Conservation (phyloP, 805 yeast species). For the Komagataella ulmi region DNA sequence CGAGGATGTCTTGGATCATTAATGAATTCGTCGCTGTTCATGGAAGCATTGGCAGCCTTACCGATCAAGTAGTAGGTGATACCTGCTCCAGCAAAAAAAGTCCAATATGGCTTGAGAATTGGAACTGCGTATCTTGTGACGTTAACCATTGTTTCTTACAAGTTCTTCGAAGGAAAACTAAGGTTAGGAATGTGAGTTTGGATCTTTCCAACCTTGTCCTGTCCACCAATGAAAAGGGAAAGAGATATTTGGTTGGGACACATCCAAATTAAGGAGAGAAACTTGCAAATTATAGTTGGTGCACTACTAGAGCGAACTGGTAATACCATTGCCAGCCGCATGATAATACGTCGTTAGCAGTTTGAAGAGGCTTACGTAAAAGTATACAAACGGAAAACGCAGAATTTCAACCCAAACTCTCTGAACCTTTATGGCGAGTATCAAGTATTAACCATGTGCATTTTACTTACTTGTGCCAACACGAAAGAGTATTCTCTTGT, state of each 20-base stretch:
- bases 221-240: neutral
- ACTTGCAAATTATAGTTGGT: neutral
- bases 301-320: neutral
- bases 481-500: constrained; percentile 71
- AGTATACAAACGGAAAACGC: neutral
- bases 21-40: constrained; percentile 68
- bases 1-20: constrained; percentile 97
- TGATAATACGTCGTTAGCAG: too few species aligned
- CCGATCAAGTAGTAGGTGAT: constrained; percentile 58
- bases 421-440: neutral
- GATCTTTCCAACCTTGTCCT: neutral
- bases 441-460: constrained; percentile 48
- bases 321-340: neutral
- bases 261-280: neutral
- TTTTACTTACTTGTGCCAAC: constrained; percentile 48
- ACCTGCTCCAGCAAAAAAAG: constrained; percentile 65
- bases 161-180: neutral
- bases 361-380: neutral
- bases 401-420: neutral
- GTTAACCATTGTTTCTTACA: neutral
- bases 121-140: constrained; percentile 9
- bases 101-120: constrained; percentile 66
- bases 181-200: neutral
- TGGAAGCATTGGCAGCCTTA: constrained; percentile 55
- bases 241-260: neutral